Evolutionary conservation across 108 stramenopile genomes (phyloP).

Genomic region (Nitzschia palea): DNA sequence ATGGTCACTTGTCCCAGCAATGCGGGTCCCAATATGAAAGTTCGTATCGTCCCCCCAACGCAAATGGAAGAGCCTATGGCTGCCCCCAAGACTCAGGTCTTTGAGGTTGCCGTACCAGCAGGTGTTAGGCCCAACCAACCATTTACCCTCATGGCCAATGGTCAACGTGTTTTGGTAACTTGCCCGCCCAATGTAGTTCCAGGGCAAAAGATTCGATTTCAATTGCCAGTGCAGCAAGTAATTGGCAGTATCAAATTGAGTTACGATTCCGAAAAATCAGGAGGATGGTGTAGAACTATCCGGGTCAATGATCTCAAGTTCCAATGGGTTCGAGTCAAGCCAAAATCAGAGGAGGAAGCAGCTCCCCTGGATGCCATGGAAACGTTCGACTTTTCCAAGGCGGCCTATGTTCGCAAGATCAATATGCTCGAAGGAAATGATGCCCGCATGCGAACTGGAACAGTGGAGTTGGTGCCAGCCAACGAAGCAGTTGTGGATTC

Average conservation of each 20-base stretch:
- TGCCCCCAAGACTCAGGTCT: conserved; percentile 78
- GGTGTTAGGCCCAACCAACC: conserved; percentile 85
- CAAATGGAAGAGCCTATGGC: conserved; percentile 37
- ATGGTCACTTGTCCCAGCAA: conserved; percentile 80
- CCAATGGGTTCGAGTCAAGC: conserved; percentile 82
- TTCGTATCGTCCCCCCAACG: conserved; percentile 77
- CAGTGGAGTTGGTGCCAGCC: conserved; percentile 62
- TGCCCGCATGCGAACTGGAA: conserved; percentile 75
- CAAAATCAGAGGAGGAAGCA: conserved; percentile 41
- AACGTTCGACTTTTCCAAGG: conserved; percentile 68
- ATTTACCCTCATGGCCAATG: conserved; percentile 86
- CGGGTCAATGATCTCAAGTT: conserved; percentile 88
- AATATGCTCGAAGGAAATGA: conserved; percentile 78
- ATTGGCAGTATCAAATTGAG: conserved; percentile 47
- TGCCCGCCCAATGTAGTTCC: conserved; percentile 87
- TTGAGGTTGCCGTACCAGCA: conserved; percentile 85
- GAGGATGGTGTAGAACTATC: conserved; percentile 85
- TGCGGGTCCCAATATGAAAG: conserved; percentile 78
- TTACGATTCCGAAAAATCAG: conserved; percentile 74
- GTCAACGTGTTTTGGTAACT: conserved; percentile 89
- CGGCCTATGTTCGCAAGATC: conserved; percentile 83
- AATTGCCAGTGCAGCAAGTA: conserved; percentile 69
- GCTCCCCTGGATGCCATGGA: conserved; percentile 32
- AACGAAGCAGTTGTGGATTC: conserved; percentile 79
- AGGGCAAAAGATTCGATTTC: conserved; percentile 88